A percentile compares a stretch with the other conserved stretches of the same genome.
Evolutionary conservation across 2,329 filamentous ascomycete genomes (phyloP).

Genomic region (Juglanconis sp.): DNA sequence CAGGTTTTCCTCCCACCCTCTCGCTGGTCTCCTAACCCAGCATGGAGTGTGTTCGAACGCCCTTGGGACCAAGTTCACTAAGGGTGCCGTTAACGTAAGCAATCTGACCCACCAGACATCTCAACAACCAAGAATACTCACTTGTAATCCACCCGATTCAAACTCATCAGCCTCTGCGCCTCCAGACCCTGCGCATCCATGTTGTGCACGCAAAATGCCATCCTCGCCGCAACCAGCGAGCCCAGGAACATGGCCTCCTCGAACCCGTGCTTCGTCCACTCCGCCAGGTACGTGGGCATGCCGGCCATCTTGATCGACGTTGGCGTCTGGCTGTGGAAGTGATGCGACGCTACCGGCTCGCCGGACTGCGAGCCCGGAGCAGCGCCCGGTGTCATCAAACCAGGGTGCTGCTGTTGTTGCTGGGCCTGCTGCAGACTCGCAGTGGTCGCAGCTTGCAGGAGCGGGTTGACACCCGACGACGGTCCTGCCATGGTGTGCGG

Average conservation of each 20-base stretch:
- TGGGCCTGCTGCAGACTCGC: constrained; percentile 49
- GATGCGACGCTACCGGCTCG: constrained; percentile 40
- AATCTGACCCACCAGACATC: neutral
- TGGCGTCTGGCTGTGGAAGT: constrained; percentile 68
- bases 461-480: constrained; percentile 68
- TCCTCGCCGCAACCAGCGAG: constrained; percentile 74
- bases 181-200: constrained; percentile 51
- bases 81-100: constrained; percentile 17
- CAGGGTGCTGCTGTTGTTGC: constrained; percentile 30
- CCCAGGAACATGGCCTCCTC: constrained; percentile 87
- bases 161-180: constrained; percentile 53
- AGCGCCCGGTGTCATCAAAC: constrained; percentile 33
- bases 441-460: constrained; percentile 86
- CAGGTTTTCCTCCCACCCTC: neutral
- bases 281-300: constrained; percentile 80
- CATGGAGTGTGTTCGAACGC: constrained; percentile 52
- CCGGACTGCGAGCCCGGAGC: constrained; percentile 37
- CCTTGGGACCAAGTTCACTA: constrained; percentile 54
- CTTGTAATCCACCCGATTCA: constrained; percentile 61
- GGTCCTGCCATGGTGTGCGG: constrained; percentile 48
- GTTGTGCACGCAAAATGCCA: constrained; percentile 59
- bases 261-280: constrained; percentile 78
- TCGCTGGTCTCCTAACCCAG: constrained; percentile 34
- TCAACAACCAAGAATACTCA: constrained; percentile 35
- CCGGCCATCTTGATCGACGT: constrained; percentile 77